Conservation (phyloP, 208 protist species). For the Vickermania ingenoplastis region DNA sequence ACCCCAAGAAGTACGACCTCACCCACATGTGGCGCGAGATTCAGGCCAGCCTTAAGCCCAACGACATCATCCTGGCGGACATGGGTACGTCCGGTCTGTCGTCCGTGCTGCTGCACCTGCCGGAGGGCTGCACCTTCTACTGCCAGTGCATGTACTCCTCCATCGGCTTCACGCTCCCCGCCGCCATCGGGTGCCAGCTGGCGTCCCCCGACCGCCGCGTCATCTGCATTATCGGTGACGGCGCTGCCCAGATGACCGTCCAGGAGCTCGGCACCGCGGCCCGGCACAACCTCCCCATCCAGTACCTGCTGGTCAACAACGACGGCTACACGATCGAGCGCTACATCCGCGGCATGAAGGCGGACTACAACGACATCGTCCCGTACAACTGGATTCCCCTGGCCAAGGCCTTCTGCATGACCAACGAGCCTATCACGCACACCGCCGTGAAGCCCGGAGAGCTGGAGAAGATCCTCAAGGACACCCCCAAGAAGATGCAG, state of each 20-base stretch:
- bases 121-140: slow-evolving; percentile 13
- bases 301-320: slow-evolving; percentile 40
- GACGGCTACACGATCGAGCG: slow-evolving; percentile 49
- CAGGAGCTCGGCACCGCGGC: slow-evolving; percentile 27
- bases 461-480: slow-evolving; percentile 5
- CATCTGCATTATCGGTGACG: slow-evolving; percentile 34
- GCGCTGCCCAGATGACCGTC: slow-evolving; percentile 47
- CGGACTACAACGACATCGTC: slow-evolving; percentile 39
- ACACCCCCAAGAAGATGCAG: slow-evolving; percentile 1
- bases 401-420: slow-evolving; percentile 12
- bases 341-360: slow-evolving; percentile 24
- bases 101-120: slow-evolving; percentile 24
- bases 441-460: slow-evolving; percentile 11
- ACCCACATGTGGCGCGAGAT: slow-evolving; percentile 41
- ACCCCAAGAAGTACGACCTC: slow-evolving; percentile 20
- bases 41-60: slow-evolving; percentile 15
- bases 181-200: slow-evolving; percentile 34
- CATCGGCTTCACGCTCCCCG: slow-evolving; percentile 42
- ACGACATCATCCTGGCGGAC: slow-evolving; percentile 36
- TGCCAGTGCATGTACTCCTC: slow-evolving; percentile 33
- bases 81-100: slow-evolving; percentile 36
- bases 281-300: slow-evolving; percentile 14
- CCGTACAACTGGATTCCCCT: slow-evolving; percentile 27
- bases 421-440: slow-evolving; percentile 4
- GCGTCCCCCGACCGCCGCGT: slow-evolving; percentile 30